Evolutionary conservation across 495 filamentous ascomycete species (phyloP).

Genomic region (Halenospora varia): DNA sequence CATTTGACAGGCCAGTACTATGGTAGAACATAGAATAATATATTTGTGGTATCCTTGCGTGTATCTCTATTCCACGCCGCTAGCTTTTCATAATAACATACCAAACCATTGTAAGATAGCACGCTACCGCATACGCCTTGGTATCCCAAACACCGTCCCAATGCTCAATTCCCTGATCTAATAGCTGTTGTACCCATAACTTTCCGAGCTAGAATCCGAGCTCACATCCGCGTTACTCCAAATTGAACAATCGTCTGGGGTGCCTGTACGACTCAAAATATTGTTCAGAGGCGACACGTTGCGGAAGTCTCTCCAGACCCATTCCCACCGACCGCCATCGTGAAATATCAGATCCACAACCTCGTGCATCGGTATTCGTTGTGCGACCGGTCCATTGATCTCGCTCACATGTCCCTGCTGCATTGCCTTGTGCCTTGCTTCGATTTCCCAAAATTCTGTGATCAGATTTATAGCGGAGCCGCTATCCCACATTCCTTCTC

Average conservation of each 20-base stretch:
- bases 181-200: not conserved
- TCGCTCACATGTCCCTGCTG: not conserved
- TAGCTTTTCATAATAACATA: too few relatives aligned
- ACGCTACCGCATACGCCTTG: too few relatives aligned
- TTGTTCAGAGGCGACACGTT: not conserved
- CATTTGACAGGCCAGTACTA: too few relatives aligned
- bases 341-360: slow-evolving; percentile 12
- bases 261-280: not conserved
- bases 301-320: slow-evolving; percentile 13
- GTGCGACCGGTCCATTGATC: too few relatives aligned
- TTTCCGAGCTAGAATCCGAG: not conserved
- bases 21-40: too few relatives aligned
- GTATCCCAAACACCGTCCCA: not conserved
- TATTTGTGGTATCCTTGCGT: not conserved
- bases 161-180: not conserved
- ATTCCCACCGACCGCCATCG: slow-evolving; percentile 21
- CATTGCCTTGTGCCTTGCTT: slow-evolving; percentile 2
- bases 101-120: too few relatives aligned
- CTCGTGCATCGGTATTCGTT: not conserved
- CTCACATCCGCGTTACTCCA: not conserved
- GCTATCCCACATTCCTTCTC: slow-evolving; percentile 47
- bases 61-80: too few relatives aligned
- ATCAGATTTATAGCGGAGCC: slow-evolving; percentile 1
- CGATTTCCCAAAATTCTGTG: slow-evolving; percentile 17
- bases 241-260: not conserved